These are phyloP conservation scores for Penicillium canescens DNA, from an alignment of 495 filamentous ascomycete species.

Conservation along the genomic window DNA sequence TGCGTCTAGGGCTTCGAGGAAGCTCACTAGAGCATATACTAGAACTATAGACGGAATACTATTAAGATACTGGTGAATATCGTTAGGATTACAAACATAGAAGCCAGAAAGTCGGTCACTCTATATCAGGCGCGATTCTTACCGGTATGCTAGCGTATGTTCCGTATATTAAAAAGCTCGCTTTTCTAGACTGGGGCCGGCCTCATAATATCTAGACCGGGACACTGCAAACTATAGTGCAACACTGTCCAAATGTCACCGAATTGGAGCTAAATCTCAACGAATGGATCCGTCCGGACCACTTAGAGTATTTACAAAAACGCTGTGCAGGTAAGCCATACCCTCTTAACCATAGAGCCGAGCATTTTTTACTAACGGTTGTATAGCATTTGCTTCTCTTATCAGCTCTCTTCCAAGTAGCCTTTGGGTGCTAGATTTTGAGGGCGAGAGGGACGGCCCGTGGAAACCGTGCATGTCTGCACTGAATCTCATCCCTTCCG, in stretches of 20 bases:
- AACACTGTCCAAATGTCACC: neutral
- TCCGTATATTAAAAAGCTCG: neutral
- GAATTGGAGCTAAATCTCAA: neutral
- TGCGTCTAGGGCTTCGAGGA: neutral
- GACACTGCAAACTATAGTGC: neutral
- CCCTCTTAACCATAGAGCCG: neutral
- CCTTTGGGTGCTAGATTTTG: neutral
- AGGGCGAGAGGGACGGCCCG: neutral
- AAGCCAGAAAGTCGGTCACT: neutral
- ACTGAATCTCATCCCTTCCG: conserved; percentile 2
- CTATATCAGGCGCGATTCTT: neutral
- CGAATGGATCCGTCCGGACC: neutral
- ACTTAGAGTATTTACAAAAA: neutral
- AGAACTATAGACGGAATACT: neutral
- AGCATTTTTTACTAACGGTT: neutral
- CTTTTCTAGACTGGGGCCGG: neutral
- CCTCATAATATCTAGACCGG: neutral
- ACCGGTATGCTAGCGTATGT: neutral
- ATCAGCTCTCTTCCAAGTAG: neutral
- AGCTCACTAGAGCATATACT: neutral
- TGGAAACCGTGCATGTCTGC: neutral
- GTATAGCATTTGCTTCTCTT: neutral
- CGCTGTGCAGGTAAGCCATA: conserved; percentile 1
- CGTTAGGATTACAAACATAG: neutral
- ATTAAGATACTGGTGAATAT: neutral